Percentiles rank a stretch among this genome's conserved stretches.
Conservation (phyloP, 176 grass and related monocot species). For the Zizania latifolia region DNA sequence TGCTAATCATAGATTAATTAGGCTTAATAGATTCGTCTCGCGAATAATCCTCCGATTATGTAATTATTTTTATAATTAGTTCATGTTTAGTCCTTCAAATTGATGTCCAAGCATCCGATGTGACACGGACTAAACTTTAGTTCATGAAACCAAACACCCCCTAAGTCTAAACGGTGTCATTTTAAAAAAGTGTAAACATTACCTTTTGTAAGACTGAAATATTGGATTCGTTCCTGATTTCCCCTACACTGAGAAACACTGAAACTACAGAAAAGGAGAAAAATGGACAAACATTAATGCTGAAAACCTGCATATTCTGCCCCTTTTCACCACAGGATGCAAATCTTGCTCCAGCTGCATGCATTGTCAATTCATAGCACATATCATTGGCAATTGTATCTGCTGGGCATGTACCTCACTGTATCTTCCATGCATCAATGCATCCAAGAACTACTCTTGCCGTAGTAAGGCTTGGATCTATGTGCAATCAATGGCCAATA, state of each 20-base stretch:
- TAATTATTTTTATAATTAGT: too few species aligned
- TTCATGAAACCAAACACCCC: too few species aligned
- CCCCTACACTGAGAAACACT: background rate
- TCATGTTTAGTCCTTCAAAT: too few species aligned
- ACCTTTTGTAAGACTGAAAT: background rate
- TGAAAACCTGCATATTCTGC: background rate
- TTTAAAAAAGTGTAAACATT: too few species aligned
- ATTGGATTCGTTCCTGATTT: background rate
- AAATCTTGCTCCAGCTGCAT: background rate
- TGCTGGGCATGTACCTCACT: background rate
- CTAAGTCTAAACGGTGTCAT: too few species aligned
- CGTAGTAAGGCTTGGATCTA: background rate
- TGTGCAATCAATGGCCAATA: constrained; percentile 22
- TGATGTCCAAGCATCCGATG: too few species aligned
- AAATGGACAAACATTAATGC: background rate
- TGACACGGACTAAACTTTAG: too few species aligned
- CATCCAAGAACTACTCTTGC: background rate
- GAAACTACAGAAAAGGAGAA: background rate
- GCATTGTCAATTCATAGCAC: background rate
- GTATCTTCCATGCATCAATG: background rate
- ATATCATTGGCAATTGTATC: background rate
- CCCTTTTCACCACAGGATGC: background rate
- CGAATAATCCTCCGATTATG: too few species aligned
- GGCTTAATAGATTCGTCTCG: too few species aligned
- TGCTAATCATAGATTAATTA: too few species aligned